Base-by-base conservation (phyloP, 495 filamentous ascomycete genomes). In the Lasiosphaeria miniovina region DNA sequence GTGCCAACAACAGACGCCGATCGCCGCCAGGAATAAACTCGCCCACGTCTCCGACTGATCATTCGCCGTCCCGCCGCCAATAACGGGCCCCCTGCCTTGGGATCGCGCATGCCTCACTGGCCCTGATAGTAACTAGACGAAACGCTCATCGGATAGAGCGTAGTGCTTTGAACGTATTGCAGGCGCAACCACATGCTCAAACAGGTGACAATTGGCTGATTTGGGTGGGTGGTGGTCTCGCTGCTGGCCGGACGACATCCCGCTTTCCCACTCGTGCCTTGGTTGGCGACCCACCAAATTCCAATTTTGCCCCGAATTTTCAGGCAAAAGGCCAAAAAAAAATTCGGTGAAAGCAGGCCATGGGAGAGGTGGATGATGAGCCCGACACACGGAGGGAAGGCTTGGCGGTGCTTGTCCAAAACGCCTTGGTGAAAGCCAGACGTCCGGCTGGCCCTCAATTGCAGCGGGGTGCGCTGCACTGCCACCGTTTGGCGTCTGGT, bases 321-420 rank as follows among this genome's bases (percentile, higher is more conserved):
- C 61, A 60, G 61, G 64, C 64, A 67, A 61, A 65, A 61, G 45
- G 34, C 36, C 53, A 50, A 64, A 60, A 55, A 48, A 51, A 50
- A 31, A 49, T 63, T 64, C 61, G 63, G 65, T 67, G 57, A 48
- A 55, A 61, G 48, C 59, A 62, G 59, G 59, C 57, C 59, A 48
- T 61, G 54, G 52, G 56, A 65, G n/a, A 63, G 62, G 64, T 57
- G 33, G 4, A 34, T 8, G 9, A 12, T 14, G 4, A 41, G 2
- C 38, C 38, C 5, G 43, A 9, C 15, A 8, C 33, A 35, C 38
- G 9, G 24, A 34, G 31, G 43, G 38, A 41, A 53, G 36, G 49
- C 15, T 7, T n/a, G 17, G 32, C 9, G 33, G 12, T 15, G n/a
- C 14, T 12, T 58, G 36, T n/a, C 36, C 45, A 60, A 52, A 59